A percentile compares a stretch with the other conserved stretches of the same genome.
phyloP scores from a whole-genome alignment of 352 stramenopile species.

The Phytophthora fragariaefolia region DNA sequence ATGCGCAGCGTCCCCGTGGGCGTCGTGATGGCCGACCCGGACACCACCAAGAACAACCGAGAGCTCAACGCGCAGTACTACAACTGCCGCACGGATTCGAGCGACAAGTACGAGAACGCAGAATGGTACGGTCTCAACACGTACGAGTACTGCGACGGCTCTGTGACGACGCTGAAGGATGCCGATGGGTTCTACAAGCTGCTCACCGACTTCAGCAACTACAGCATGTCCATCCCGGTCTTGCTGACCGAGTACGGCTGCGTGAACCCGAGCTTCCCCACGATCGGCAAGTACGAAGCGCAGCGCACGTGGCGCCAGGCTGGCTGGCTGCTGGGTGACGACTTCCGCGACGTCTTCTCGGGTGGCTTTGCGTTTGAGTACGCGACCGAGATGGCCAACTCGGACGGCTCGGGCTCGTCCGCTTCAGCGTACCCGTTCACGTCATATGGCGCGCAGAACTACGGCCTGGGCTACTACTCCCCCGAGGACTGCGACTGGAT shows the following conservation, averaged over 20 bases:
- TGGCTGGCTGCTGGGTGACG: conserved; percentile 49
- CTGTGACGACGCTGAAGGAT: conserved; percentile 51
- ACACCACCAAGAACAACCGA: conserved; percentile 54
- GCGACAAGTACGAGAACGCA: conserved; percentile 75
- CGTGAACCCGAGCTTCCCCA: conserved; percentile 63
- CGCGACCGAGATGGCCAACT: conserved; percentile 76
- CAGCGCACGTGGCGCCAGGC: conserved; percentile 70
- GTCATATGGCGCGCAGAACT: conserved; percentile 74
- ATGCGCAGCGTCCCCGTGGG: conserved; percentile 80
- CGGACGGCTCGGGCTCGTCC: conserved; percentile 41
- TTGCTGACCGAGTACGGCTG: conserved; percentile 87
- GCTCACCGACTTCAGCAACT: conserved; percentile 53
- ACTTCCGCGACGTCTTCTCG: conserved; percentile 58
- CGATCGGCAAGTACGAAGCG: conserved; percentile 62
- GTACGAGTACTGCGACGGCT: conserved; percentile 86
- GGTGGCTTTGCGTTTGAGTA: conserved; percentile 83
- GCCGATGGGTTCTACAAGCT: conserved; percentile 61
- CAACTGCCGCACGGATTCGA: conserved; percentile 76
- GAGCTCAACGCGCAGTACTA: conserved; percentile 84
- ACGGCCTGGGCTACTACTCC: conserved; percentile 84
- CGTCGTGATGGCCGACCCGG: conserved; percentile 67
- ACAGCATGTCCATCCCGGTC: conserved; percentile 71
- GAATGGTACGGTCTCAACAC: conserved; percentile 90
- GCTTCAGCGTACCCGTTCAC: conserved; percentile 76
- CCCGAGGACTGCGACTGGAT: conserved; percentile 72